Evolutionary conservation across 208 protist genomes (phyloP), one percentile per base, ranked within the genome.

Genomic region (Wallacemonas collosoma): DNA sequence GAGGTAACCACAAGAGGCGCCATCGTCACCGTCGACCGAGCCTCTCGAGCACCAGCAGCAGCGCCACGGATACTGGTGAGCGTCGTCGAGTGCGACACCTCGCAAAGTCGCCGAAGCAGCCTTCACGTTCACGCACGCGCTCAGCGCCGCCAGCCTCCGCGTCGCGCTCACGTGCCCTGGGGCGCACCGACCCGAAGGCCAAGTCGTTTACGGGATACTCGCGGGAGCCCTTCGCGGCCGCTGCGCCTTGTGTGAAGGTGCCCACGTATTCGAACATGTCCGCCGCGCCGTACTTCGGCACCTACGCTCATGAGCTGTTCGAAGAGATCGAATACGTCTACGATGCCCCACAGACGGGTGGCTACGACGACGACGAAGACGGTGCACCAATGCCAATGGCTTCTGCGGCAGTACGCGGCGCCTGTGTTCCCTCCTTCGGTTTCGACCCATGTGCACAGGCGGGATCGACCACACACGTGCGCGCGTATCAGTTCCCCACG

Each of bases 241-340:
- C 6, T 1, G 9, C 1, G 48, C 48, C 48, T 53, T 36, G 9
- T n/a, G 53, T n/a, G 53, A 15, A 8, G 11, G 14, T 36, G 1
- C 53, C 11, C 53, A 58, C 14, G 53, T 58, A 38, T n/a, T 58
- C 53, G n/a, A n/a, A 8, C 53, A n/a, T n/a, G 53, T 58, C 11
- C 14, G 53, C 53, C 53, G 53, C 26, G 53, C 53, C 53, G 53
- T n/a, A n/a, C n/a, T 5, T 38, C 0, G n/a, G 6, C 9, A 7
- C 53, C 53, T 58, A 58, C 53, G 9, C 48, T 0, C n/a, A 58
- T n/a, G 53, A 15, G 26, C 53, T 1, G 11, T 36, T 36, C 26
- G 53, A 58, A 58, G 53, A 58, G 9, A n/a, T n/a, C 14, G 14
- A 50, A 6, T 50, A 50, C 45, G 12, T 50, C 8, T 50, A 50